Conservation (phyloP, 495 filamentous ascomycete genomes). For the Penicillium maclennaniae region DNA sequence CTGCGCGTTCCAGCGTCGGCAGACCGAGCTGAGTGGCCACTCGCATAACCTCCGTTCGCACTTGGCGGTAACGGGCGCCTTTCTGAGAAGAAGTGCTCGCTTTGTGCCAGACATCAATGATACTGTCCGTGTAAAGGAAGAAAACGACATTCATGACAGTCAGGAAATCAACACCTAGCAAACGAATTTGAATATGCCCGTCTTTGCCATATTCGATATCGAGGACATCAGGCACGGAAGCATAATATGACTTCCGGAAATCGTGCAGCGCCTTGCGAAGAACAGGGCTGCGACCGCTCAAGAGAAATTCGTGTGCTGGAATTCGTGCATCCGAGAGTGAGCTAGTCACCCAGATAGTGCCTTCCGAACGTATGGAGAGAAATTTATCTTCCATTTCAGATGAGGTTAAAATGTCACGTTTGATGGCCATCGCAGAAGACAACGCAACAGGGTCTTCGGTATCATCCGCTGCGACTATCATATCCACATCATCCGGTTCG, state of each 20-base stretch:
- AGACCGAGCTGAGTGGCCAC: conserved; percentile 65
- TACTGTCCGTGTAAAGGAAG: conserved; percentile 75
- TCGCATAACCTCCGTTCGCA: conserved; percentile 80
- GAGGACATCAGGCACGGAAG: conserved; percentile 54
- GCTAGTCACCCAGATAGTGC: conserved; percentile 51
- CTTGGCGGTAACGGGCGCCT: conserved; percentile 67
- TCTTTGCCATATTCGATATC: conserved; percentile 50
- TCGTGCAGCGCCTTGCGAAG: conserved; percentile 59
- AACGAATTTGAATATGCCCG: conserved; percentile 50
- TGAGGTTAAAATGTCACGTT: conserved; percentile 47
- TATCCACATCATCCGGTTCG: conserved; percentile 13
- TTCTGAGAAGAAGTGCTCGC: conserved; percentile 58
- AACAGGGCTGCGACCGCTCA: conserved; percentile 67
- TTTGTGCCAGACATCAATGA: conserved; percentile 81
- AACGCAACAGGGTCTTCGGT: conserved; percentile 7
- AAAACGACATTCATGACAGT: conserved; percentile 73
- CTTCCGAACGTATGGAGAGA: conserved; percentile 23
- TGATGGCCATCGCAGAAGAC: conserved; percentile 28
- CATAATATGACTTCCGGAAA: conserved; percentile 42
- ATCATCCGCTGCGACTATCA: conserved; percentile 16
- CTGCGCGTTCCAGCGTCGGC: conserved; percentile 64
- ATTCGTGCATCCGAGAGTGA: conserved; percentile 61
- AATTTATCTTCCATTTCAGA: conserved; percentile 56
- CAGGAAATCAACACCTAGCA: conserved; percentile 67
- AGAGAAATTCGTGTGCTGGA: conserved; percentile 78